These are phyloP conservation scores for Pseudogymnoascus sp. DNA, from an alignment of 2,329 filamentous ascomycete genomes.

Conservation along the genomic window DNA sequence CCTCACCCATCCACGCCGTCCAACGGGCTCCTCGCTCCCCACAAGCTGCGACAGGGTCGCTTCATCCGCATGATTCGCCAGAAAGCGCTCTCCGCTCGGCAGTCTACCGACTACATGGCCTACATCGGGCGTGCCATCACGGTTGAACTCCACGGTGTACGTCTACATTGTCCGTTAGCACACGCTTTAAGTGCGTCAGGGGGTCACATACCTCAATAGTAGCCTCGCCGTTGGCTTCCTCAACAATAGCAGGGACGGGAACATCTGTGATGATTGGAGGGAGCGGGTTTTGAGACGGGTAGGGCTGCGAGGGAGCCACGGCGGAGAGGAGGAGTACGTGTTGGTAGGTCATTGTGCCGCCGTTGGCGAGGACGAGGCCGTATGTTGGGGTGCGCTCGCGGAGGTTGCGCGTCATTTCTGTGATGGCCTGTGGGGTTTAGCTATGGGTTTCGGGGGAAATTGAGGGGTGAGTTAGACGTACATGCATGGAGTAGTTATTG, in stretches of 20 bases:
- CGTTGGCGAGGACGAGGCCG: constrained; percentile 56
- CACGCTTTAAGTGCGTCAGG: accelerated
- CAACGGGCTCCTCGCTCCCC: constrained; percentile 39
- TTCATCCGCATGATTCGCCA: constrained; percentile 48
- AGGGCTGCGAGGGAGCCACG: constrained; percentile 33
- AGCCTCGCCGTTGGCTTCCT: constrained; percentile 40
- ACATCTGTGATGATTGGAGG: constrained; percentile 35
- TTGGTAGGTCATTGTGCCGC: constrained; percentile 57
- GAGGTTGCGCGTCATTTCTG: constrained; percentile 46
- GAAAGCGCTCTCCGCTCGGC: constrained; percentile 39
- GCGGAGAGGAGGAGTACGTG: constrained; percentile 51
- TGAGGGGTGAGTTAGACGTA: constrained; percentile 25
- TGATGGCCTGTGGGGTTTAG: constrained; percentile 34
- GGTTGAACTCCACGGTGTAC: constrained; percentile 49
- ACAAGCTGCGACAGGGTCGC: constrained; percentile 38
- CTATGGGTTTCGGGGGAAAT: background rate
- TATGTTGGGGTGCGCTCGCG: constrained; percentile 33
- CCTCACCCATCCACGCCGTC: constrained; percentile 38
- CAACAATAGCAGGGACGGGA: constrained; percentile 33
- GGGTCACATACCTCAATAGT: constrained; percentile 41
- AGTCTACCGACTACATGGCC: constrained; percentile 47
- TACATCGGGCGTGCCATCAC: constrained; percentile 38
- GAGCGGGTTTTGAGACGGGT: constrained; percentile 40
- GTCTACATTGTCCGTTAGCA: constrained; percentile 35
- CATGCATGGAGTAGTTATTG: constrained; percentile 64